phyloP scores from a whole-genome alignment of 2,329 filamentous ascomycete species.

The Pyrenochaeta sp. region DNA sequence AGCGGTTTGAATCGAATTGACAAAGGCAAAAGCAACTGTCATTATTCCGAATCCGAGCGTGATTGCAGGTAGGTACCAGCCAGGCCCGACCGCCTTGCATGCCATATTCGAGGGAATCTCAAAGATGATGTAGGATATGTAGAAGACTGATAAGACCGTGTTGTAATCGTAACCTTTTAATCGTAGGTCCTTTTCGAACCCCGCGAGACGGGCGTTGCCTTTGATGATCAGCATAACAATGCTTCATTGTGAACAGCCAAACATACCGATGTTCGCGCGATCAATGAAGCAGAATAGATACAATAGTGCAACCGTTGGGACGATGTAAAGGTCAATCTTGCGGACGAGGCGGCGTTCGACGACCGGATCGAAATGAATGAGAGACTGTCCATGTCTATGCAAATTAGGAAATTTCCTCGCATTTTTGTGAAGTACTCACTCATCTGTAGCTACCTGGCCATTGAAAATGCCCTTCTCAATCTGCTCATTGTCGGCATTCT shows the following conservation, averaged over 20 bases:
- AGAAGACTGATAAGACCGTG: conserved; percentile 70
- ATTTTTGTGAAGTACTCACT: neutral
- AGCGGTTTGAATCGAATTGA: conserved; percentile 58
- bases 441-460: neutral
- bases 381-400: neutral
- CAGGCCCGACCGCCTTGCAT: conserved; percentile 67
- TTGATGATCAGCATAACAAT: conserved; percentile 1
- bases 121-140: conserved; percentile 74
- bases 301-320: conserved; percentile 68
- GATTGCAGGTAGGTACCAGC: conserved; percentile 71
- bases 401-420: neutral
- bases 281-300: conserved; percentile 77
- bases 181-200: conserved; percentile 66
- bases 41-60: conserved; percentile 67
- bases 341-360: neutral
- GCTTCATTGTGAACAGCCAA: neutral
- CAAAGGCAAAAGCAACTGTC: conserved; percentile 70
- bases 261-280: conserved; percentile 70
- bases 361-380: neutral
- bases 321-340: conserved; percentile 69
- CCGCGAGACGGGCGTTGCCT: conserved; percentile 72
- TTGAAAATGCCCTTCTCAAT: neutral
- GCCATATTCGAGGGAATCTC: conserved; percentile 71
- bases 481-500: neutral
- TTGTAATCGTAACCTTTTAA: conserved; percentile 72